Evolutionary conservation across 1,284 basidiomycete species (phyloP).

Genomic region (Sporisorium iseilematis-ciliati): DNA sequence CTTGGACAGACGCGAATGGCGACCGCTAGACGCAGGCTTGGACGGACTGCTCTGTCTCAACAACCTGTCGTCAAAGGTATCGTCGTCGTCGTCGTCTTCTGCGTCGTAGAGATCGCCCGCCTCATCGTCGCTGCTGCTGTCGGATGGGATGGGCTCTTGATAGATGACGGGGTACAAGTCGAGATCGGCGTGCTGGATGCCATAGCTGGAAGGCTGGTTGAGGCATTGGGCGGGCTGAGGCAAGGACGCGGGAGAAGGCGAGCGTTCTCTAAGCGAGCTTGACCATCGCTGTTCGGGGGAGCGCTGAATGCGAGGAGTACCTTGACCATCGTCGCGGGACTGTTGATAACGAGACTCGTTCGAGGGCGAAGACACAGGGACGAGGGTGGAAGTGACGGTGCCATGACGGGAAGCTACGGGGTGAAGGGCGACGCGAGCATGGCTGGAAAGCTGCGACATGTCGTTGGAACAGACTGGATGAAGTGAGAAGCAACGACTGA

Average conservation of each 20-base stretch:
- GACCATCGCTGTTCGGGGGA: slow-evolving; percentile 19
- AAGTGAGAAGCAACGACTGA: neutral
- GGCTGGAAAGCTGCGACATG: slow-evolving; percentile 38
- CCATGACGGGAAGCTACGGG: slow-evolving; percentile 60
- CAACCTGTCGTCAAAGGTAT: slow-evolving; percentile 15
- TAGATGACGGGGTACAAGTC: slow-evolving; percentile 56
- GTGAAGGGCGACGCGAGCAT: slow-evolving; percentile 59
- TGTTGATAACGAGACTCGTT: neutral
- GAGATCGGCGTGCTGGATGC: slow-evolving; percentile 54
- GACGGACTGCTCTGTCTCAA: neutral
- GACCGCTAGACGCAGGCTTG: neutral
- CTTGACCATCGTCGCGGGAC: slow-evolving; percentile 16
- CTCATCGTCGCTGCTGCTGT: slow-evolving; percentile 11
- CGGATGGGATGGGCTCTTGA: slow-evolving; percentile 31
- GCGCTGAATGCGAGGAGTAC: slow-evolving; percentile 28
- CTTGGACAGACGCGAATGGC: slow-evolving; percentile 12
- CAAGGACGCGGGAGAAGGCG: slow-evolving; percentile 36
- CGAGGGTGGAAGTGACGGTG: slow-evolving; percentile 46
- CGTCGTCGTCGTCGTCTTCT: slow-evolving; percentile 16
- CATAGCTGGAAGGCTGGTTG: slow-evolving; percentile 30
- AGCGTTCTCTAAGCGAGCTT: slow-evolving; percentile 9
- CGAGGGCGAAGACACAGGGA: slow-evolving; percentile 42
- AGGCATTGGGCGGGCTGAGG: slow-evolving; percentile 10
- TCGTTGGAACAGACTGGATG: slow-evolving; percentile 9
- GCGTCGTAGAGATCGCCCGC: slow-evolving; percentile 7